These are phyloP conservation scores for Mycocalia duriaeana DNA, from an alignment of 1,284 basidiomycete genomes.

Conservation along the genomic window DNA sequence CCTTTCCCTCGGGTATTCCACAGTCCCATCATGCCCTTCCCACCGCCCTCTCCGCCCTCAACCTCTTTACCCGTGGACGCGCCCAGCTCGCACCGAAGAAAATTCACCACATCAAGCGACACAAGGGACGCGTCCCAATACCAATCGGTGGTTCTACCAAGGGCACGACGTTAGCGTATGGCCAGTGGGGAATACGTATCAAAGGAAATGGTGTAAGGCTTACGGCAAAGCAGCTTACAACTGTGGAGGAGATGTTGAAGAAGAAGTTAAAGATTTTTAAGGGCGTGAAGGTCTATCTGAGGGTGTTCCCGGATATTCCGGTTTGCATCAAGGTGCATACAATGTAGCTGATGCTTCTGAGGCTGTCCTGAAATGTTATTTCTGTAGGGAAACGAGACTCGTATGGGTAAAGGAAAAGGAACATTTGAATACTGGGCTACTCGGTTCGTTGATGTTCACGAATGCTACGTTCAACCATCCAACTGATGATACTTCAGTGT, in stretches of 20 bases:
- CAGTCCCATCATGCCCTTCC: constrained; percentile 15
- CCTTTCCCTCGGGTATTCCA: constrained; percentile 4
- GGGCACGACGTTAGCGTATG: constrained; percentile 90
- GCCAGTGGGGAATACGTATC: constrained; percentile 88
- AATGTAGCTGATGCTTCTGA: too few relatives aligned
- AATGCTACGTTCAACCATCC: constrained; percentile 4
- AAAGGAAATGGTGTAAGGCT: constrained; percentile 79
- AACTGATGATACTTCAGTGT: constrained; percentile 56
- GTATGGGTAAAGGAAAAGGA: constrained; percentile 99
- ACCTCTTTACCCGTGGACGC: constrained; percentile 35
- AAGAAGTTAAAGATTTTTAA: constrained; percentile 90
- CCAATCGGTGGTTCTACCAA: constrained; percentile 87
- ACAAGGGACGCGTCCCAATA: constrained; percentile 84
- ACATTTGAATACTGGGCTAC: constrained; percentile 97
- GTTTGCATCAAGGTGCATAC: constrained; percentile 91
- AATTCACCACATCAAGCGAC: constrained; percentile 80
- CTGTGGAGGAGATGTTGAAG: constrained; percentile 86
- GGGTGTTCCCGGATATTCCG: constrained; percentile 95
- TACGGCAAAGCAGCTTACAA: constrained; percentile 87
- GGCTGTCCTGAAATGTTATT: too few relatives aligned
- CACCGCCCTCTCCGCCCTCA: constrained; percentile 24
- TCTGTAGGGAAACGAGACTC: constrained; percentile 88
- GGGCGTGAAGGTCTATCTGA: constrained; percentile 82
- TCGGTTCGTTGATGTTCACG: constrained; percentile 46
- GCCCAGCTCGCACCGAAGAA: constrained; percentile 76